Percentiles rank a stretch among this genome's conserved stretches.
These are phyloP conservation scores for Aciculosporium take DNA, from an alignment of 2,329 filamentous ascomycete species.

Conservation along the genomic window DNA sequence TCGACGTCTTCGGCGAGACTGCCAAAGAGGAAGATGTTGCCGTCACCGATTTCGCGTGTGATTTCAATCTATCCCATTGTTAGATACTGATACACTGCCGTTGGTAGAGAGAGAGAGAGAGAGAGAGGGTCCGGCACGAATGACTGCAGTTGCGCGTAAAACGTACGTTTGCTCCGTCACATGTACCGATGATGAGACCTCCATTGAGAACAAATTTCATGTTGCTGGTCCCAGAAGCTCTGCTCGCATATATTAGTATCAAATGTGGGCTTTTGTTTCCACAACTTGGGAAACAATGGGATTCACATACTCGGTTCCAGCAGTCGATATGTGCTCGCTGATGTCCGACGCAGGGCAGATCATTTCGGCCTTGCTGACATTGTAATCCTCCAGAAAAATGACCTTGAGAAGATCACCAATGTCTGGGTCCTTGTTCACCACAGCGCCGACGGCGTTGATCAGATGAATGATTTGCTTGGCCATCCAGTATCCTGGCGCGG, in stretches of 20 bases:
- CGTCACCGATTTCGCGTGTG: slow-evolving; percentile 87
- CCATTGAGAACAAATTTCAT: slow-evolving; percentile 99
- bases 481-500: slow-evolving; percentile 99
- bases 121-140: no score
- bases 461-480: slow-evolving; percentile 97
- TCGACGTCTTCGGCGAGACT: slow-evolving; percentile 94
- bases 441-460: slow-evolving; percentile 77
- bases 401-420: slow-evolving; percentile 93
- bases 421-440: slow-evolving; percentile 86
- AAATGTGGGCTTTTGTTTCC: neutral
- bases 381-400: slow-evolving; percentile 95
- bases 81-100: neutral
- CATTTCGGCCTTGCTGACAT: slow-evolving; percentile 97
- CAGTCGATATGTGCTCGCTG: slow-evolving; percentile 96
- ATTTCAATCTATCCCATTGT: slow-evolving; percentile 61
- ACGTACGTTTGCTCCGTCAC: slow-evolving; percentile 91
- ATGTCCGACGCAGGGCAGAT: slow-evolving; percentile 90
- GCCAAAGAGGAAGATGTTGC: slow-evolving; percentile 97
- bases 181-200: slow-evolving; percentile 92
- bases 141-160: no score
- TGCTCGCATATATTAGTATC: slow-evolving; percentile 13
- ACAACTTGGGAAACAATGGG: neutral
- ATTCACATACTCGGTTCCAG: slow-evolving; percentile 63
- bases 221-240: slow-evolving; percentile 76
- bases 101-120: no score